Conservation (phyloP, 129 eudicot species). For the Smallanthus sonchifolius region DNA sequence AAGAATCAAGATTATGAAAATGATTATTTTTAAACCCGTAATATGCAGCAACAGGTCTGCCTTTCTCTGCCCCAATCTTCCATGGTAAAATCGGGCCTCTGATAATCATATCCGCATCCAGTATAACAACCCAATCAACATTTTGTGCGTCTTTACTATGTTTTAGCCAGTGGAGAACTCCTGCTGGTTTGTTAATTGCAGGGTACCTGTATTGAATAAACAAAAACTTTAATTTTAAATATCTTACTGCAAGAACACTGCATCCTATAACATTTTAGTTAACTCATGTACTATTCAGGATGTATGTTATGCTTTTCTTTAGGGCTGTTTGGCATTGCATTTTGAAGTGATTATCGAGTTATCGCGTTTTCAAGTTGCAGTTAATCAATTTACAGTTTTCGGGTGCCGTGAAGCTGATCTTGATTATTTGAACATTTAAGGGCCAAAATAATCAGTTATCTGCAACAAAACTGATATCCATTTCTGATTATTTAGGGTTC, state of each 20-base stretch:
- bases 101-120: slow-evolving; percentile 91
- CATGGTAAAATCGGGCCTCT: slow-evolving; percentile 97
- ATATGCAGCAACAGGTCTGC: slow-evolving; percentile 93
- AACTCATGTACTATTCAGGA: not conserved
- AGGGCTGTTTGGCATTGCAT: not conserved
- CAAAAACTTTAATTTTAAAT: not conserved
- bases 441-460: not conserved
- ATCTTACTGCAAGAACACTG: not conserved
- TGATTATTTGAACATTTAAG: not conserved
- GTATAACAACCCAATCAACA: slow-evolving; percentile 97
- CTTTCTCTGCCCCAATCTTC: slow-evolving; percentile 94
- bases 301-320: not conserved
- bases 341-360: not conserved
- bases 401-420: not conserved
- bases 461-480: not conserved
- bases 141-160: slow-evolving; percentile 82
- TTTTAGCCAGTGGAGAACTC: slow-evolving; percentile 85
- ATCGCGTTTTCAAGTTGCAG: not conserved
- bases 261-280: not conserved
- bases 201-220: slow-evolving; percentile 64
- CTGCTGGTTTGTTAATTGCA: slow-evolving; percentile 96
- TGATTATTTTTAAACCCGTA: slow-evolving; percentile 53
- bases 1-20: not conserved
- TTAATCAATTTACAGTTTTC: not conserved
- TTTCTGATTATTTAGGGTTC: not conserved